Evolutionary conservation across 345 rosid species (phyloP).

Genomic region (Diplotaxis tenuifolia): DNA sequence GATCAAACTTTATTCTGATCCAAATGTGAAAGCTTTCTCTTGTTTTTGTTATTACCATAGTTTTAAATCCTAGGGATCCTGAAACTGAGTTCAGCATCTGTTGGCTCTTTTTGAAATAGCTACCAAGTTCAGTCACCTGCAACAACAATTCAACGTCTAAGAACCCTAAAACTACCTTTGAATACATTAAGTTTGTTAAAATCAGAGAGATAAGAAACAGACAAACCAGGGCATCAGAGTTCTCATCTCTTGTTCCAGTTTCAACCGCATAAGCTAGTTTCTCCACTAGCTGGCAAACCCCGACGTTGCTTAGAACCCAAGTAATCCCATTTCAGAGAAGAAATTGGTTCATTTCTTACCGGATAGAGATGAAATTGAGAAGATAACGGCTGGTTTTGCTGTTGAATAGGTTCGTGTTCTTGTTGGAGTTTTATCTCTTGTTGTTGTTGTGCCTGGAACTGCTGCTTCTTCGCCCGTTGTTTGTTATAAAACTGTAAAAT

Average conservation of each 20-base stretch:
- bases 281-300: conserved; percentile 58
- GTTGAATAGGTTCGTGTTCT: not conserved
- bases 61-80: conserved; percentile 54
- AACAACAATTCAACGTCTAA: conserved; percentile 5
- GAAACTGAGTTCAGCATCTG: conserved; percentile 75
- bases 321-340: not conserved
- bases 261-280: conserved; percentile 64
- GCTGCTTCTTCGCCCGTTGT: not conserved
- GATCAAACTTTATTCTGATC: not conserved
- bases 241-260: conserved; percentile 75
- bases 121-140: conserved; percentile 63
- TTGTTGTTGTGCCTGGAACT: not conserved
- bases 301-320: not conserved
- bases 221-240: conserved; percentile 69
- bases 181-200: not conserved
- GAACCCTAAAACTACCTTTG: not conserved
- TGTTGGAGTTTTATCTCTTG: not conserved
- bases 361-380: not conserved
- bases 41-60: conserved; percentile 51
- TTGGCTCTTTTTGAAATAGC: conserved; percentile 86
- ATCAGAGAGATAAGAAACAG: not conserved
- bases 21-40: not conserved
- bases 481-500: not conserved
- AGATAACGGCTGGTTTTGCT: not conserved
- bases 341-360: not conserved